Conservation (phyloP, 805 yeast species). For the Ogataea paradorogensis region DNA sequence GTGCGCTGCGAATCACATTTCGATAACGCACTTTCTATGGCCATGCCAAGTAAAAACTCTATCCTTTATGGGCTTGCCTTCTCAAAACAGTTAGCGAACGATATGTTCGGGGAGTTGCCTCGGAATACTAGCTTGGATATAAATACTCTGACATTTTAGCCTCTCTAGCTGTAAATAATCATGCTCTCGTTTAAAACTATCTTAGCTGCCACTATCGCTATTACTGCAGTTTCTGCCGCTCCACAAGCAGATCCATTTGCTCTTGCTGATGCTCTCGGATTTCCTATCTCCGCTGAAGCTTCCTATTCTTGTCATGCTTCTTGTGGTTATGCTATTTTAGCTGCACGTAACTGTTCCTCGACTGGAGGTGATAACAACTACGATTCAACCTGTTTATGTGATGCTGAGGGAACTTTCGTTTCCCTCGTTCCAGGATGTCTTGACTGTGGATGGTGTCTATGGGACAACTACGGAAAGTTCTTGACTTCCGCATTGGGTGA, state of each 20-base stretch:
- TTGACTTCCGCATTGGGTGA: constrained; percentile 32
- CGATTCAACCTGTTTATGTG: constrained; percentile 34
- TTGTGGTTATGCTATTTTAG: constrained; percentile 35
- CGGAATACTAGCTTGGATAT: background rate
- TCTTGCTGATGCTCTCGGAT: constrained; percentile 30
- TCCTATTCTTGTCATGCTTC: constrained; percentile 33
- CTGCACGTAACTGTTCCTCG: constrained; percentile 30
- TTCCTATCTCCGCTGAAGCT: constrained; percentile 32
- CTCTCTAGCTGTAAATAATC: background rate
- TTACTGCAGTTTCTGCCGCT: constrained; percentile 8
- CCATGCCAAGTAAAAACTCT: too few species aligned
- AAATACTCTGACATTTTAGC: too few species aligned
- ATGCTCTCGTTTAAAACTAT: constrained; percentile 10
- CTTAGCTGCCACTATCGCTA: constrained; percentile 9
- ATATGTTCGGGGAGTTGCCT: background rate
- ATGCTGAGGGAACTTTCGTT: constrained; percentile 26
- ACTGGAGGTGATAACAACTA: constrained; percentile 27
- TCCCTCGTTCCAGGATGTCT: constrained; percentile 33
- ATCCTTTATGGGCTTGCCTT: background rate
- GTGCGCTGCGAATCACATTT: constrained; percentile 7
- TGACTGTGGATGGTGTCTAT: constrained; percentile 41
- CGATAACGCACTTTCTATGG: too few species aligned
- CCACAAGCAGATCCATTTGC: constrained; percentile 29
- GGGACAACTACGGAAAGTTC: constrained; percentile 36
- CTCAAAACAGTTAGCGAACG: too few species aligned